A percentile compares a stretch with the other conserved stretches of the same genome.
These are phyloP conservation scores for Auricularia sp. DNA, from an alignment of 768 basidiomycete genomes.

Conservation along the genomic window DNA sequence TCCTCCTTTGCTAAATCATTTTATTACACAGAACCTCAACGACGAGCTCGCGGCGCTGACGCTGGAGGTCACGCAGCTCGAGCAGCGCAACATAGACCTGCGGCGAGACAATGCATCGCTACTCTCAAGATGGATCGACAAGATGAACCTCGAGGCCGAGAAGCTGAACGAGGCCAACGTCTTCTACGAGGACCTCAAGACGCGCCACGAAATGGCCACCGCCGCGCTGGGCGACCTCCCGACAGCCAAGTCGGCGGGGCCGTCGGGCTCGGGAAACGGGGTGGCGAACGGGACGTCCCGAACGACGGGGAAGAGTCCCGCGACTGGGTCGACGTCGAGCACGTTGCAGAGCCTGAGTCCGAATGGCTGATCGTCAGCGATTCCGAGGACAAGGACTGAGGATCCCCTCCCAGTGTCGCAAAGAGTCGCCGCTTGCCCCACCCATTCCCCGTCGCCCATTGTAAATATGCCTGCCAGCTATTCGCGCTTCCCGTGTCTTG, in stretches of 20 bases:
- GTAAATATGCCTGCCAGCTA: background rate
- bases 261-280: conserved; percentile 62
- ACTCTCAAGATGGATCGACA: conserved; percentile 92
- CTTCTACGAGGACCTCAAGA: conserved; percentile 81
- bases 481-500: background rate
- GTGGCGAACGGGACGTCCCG: conserved; percentile 36
- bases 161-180: conserved; percentile 91
- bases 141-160: conserved; percentile 86
- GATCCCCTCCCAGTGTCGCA: background rate
- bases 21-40: conserved; percentile 60
- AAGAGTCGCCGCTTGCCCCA: background rate
- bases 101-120: conserved; percentile 91
- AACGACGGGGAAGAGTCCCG: conserved; percentile 4
- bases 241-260: conserved; percentile 12
- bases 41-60: conserved; percentile 91
- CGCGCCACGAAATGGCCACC: conserved; percentile 39
- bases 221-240: conserved; percentile 32
- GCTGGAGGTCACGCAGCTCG: conserved; percentile 83
- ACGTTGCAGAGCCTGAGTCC: conserved; percentile 62
- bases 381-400: conserved; percentile 1
- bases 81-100: conserved; percentile 77
- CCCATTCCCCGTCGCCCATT: background rate
- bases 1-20: conserved; percentile 2
- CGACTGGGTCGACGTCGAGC: conserved; percentile 58
- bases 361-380: conserved; percentile 79